Base-by-base conservation (phyloP, 306 rosid genomes). In the Gastrolobium villosum region DNA sequence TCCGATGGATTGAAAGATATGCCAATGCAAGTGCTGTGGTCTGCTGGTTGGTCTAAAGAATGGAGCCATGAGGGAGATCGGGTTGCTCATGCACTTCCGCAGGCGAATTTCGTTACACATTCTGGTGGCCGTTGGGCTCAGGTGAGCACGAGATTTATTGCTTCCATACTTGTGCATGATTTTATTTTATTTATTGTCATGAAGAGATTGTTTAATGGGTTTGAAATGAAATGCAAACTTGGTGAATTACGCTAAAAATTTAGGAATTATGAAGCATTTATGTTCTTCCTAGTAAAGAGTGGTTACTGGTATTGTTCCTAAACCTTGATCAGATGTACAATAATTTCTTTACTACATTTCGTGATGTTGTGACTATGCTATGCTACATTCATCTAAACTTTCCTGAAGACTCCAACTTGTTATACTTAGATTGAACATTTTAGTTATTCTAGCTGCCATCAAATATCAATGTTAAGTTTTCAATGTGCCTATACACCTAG, bases 101-200 rank as follows among this genome's bases (percentile, higher is more conserved):
- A n/a, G 65, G 97, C 97, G 0, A 80, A 35, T 32, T 90, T 93
- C 82, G 81, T 77, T 62, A 74, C 85, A 4, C 98, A 95, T 84
- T 84, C 97, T 14, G 96, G 98, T 9, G 93, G 97, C 34, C 86
- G 96, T 35, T 92, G 98, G 98, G 88, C 96, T 81, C 99, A 95
- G 97, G 98, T 94, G 74, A 87, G 84, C 61, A 64, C 76, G 70
- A 49, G 40, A 45, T 72, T 74, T 43, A 26, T 64, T 75, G 56
- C 1, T 72, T 62, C 35, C 46, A 64, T 66, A 13, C 43, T 39
- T 39, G 59, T 65, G 64, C 54, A 7, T 56, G 43, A 15, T 44
- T 45, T 75, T 61, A 5, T 61, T 34, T 46, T 61, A 2, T 13
- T 31, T 7, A 7, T 11, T 72, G 31, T 72, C 7, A 10, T 48